Evolutionary conservation across 75 land plant species (phyloP).

Genomic region (Cryptomeria japonica): DNA sequence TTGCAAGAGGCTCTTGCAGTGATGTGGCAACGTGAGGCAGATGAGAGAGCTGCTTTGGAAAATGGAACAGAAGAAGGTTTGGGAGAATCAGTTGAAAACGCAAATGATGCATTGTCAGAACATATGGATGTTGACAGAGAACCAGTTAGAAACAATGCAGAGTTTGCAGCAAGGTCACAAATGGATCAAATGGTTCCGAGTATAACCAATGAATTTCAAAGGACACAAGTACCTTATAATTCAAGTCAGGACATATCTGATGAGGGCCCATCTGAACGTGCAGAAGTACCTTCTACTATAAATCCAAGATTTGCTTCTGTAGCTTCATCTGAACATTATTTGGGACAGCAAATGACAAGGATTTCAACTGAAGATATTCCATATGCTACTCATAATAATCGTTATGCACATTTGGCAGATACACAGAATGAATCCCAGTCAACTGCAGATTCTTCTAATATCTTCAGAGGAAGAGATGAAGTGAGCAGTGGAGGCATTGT

Average conservation of each 20-base stretch:
- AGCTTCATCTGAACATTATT: not conserved
- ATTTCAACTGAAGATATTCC: constrained; percentile 16
- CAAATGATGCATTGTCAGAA: constrained; percentile 28
- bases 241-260: constrained; percentile 8
- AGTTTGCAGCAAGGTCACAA: constrained; percentile 36
- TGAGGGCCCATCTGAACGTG: constrained; percentile 23
- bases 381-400: constrained; percentile 20
- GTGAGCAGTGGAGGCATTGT: constrained; percentile 66
- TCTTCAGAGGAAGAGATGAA: constrained; percentile 32
- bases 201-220: constrained; percentile 57
- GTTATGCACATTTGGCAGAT: constrained; percentile 8
- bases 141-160: constrained; percentile 30
- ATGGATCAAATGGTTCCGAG: constrained; percentile 89
- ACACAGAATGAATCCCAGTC: constrained; percentile 39
- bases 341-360: constrained; percentile 15
- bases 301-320: constrained; percentile 15
- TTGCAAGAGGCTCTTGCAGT: constrained; percentile 66
- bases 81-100: constrained; percentile 50
- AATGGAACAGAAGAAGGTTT: constrained; percentile 87
- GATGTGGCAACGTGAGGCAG: constrained; percentile 92
- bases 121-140: constrained; percentile 68
- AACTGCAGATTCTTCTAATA: constrained; percentile 64
- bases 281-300: constrained; percentile 48
- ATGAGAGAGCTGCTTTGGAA: constrained; percentile 74
- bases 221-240: constrained; percentile 39